phyloP scores from a whole-genome alignment of 192 early-diverging fungal species.

The Mortierella antarctica region DNA sequence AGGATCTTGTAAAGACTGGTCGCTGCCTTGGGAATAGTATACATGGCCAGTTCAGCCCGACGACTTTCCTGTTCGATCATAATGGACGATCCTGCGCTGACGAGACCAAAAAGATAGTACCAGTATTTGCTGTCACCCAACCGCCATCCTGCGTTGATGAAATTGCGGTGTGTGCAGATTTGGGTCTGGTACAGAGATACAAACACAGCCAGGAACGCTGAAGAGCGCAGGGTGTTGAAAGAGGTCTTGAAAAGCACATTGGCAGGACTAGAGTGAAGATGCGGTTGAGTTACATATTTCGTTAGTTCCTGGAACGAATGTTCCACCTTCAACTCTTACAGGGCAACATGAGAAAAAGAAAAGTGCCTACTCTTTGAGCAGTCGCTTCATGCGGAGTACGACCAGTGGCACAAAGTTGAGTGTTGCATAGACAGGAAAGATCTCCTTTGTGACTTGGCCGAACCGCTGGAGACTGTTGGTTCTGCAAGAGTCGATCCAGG shows the following conservation, averaged over 20 bases:
- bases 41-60: conserved; percentile 78
- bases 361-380: conserved; percentile 67
- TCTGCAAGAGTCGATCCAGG: conserved; percentile 62
- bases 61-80: conserved; percentile 78
- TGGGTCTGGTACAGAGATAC: conserved; percentile 71
- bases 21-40: conserved; percentile 80
- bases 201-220: conserved; percentile 74
- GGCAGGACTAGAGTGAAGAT: conserved; percentile 55
- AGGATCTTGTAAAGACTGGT: conserved; percentile 73
- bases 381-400: conserved; percentile 64
- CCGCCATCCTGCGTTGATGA: conserved; percentile 44
- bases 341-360: neutral
- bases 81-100: conserved; percentile 64
- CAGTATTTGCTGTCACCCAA: conserved; percentile 67
- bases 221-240: conserved; percentile 68
- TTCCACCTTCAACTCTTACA: neutral
- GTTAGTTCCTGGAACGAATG: neutral
- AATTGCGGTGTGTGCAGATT: conserved; percentile 74
- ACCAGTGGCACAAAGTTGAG: conserved; percentile 82
- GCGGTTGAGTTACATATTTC: neutral
- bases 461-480: conserved; percentile 58
- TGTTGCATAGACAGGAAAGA: conserved; percentile 72
- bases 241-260: conserved; percentile 60
- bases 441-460: conserved; percentile 58
- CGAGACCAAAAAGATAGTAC: conserved; percentile 71